Percentiles rank a stretch among this genome's conserved stretches.
These are phyloP conservation scores for Auricularia sp. DNA, from an alignment of 768 basidiomycete genomes.

Conservation along the genomic window DNA sequence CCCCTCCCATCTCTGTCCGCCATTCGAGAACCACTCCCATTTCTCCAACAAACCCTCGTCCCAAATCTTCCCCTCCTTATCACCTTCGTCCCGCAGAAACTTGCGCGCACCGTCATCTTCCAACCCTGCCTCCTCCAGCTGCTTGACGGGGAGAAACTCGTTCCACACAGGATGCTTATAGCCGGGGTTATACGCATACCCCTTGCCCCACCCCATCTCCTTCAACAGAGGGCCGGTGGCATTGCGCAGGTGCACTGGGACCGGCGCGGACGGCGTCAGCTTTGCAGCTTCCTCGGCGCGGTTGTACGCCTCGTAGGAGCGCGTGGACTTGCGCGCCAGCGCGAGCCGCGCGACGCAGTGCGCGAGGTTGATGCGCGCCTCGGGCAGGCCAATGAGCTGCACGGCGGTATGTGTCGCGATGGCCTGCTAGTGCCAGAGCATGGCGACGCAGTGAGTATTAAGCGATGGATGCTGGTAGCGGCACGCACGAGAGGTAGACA, in stretches of 20 bases:
- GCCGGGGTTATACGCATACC: slow-evolving; percentile 53
- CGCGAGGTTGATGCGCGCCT: slow-evolving; percentile 67
- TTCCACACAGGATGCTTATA: slow-evolving; percentile 60
- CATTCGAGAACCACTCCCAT: slow-evolving; percentile 48
- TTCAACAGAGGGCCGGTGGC: slow-evolving; percentile 67
- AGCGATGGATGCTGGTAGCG: too few relatives aligned
- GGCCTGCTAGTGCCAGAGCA: slow-evolving; percentile 31
- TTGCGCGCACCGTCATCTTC: slow-evolving; percentile 25
- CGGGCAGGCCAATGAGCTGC: slow-evolving; percentile 69
- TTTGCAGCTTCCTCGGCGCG: slow-evolving; percentile 54
- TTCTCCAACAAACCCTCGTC: slow-evolving; percentile 44
- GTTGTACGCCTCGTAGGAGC: slow-evolving; percentile 69
- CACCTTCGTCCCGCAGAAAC: slow-evolving; percentile 36
- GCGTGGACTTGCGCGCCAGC: slow-evolving; percentile 75
- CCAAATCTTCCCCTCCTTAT: slow-evolving; percentile 41
- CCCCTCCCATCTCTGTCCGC: slow-evolving; percentile 39
- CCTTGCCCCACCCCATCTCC: slow-evolving; percentile 54
- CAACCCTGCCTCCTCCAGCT: not conserved
- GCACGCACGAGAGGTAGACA: slow-evolving; percentile 60
- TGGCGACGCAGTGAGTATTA: not conserved
- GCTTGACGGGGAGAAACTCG: slow-evolving; percentile 42
- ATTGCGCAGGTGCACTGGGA: slow-evolving; percentile 67
- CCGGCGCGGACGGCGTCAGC: slow-evolving; percentile 39
- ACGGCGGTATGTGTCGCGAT: slow-evolving; percentile 54
- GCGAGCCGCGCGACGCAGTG: slow-evolving; percentile 69